These are phyloP conservation scores for Phytophthora colocasiae DNA, from an alignment of 352 stramenopile species.

Conservation along the genomic window DNA sequence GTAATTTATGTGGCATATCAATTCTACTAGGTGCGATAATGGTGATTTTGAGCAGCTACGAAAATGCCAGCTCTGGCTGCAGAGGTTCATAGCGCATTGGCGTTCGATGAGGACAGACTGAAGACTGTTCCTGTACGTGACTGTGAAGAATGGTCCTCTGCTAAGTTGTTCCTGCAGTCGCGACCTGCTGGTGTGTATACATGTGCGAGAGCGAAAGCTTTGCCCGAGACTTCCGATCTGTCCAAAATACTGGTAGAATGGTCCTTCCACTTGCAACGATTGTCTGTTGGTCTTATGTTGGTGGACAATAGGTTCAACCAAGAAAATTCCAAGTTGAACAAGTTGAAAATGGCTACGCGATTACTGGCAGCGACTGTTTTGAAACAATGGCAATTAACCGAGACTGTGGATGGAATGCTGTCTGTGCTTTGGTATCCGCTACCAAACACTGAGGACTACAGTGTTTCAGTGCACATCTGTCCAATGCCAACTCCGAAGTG, in stretches of 20 bases:
- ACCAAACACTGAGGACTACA: slow-evolving; percentile 26
- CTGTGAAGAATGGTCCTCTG: slow-evolving; percentile 30
- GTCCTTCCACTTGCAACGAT: slow-evolving; percentile 65
- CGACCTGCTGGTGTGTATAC: slow-evolving; percentile 68
- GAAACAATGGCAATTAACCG: slow-evolving; percentile 6
- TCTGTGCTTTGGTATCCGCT: slow-evolving; percentile 65
- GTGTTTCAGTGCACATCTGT: slow-evolving; percentile 60
- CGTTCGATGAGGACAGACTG: background rate
- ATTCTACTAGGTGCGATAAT: slow-evolving; percentile 4
- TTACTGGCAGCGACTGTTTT: slow-evolving; percentile 16
- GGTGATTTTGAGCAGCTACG: background rate
- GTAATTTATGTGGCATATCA: background rate
- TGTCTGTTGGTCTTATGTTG: slow-evolving; percentile 38
- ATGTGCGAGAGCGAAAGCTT: slow-evolving; percentile 48
- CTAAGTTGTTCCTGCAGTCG: slow-evolving; percentile 61
- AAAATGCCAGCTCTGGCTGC: slow-evolving; percentile 21
- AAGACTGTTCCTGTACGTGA: background rate
- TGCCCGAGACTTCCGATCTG: background rate
- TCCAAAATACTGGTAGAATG: slow-evolving; percentile 47
- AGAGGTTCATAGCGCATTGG: slow-evolving; percentile 18
- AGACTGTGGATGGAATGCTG: slow-evolving; percentile 60
- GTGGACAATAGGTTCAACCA: slow-evolving; percentile 2
- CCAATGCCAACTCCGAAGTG: slow-evolving; percentile 57
- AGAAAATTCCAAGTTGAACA: slow-evolving; percentile 22
- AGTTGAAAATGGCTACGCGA: slow-evolving; percentile 20